Percentiles rank a stretch among this genome's conserved stretches.
Evolutionary conservation across 208 protist genomes (phyloP).

Genomic region (Crithidia brevicula): DNA sequence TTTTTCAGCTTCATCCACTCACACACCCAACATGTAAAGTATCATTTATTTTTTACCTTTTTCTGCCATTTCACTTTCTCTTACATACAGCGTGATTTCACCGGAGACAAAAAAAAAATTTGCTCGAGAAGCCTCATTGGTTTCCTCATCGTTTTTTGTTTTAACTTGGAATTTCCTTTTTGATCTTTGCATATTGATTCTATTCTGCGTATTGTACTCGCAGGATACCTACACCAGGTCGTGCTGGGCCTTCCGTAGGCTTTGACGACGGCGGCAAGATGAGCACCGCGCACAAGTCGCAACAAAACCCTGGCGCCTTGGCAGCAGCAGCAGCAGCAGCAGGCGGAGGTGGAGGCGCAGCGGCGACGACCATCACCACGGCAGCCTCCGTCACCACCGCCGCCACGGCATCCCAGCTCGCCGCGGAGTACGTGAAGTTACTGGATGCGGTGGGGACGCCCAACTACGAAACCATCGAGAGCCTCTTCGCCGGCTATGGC

Average conservation of each 20-base stretch:
- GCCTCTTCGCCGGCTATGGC: conserved; percentile 51
- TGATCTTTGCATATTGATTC: too few relatives aligned
- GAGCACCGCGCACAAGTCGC: neutral
- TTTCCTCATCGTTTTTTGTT: too few relatives aligned
- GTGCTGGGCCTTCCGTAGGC: neutral
- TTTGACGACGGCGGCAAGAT: neutral
- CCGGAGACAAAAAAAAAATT: too few relatives aligned
- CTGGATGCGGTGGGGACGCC: conserved; percentile 66
- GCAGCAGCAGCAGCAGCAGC: neutral
- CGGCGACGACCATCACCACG: neutral
- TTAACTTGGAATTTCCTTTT: too few relatives aligned
- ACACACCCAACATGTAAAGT: too few relatives aligned
- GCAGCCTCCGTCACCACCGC: neutral
- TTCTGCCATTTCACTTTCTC: neutral
- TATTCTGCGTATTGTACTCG: too few relatives aligned
- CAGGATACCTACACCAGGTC: neutral
- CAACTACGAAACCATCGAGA: conserved; percentile 72
- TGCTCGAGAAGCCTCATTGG: too few relatives aligned
- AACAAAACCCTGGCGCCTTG: neutral
- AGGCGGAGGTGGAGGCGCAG: neutral
- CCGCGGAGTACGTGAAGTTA: conserved; percentile 68
- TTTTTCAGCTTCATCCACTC: too few relatives aligned
- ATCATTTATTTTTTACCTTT: neutral
- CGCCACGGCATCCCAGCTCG: conserved; percentile 9
- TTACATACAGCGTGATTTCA: too few relatives aligned